Percentiles rank a stretch among this genome's conserved stretches.
Conservation (phyloP, 2,329 filamentous ascomycete species). For the Colletotrichum liaoningense region DNA sequence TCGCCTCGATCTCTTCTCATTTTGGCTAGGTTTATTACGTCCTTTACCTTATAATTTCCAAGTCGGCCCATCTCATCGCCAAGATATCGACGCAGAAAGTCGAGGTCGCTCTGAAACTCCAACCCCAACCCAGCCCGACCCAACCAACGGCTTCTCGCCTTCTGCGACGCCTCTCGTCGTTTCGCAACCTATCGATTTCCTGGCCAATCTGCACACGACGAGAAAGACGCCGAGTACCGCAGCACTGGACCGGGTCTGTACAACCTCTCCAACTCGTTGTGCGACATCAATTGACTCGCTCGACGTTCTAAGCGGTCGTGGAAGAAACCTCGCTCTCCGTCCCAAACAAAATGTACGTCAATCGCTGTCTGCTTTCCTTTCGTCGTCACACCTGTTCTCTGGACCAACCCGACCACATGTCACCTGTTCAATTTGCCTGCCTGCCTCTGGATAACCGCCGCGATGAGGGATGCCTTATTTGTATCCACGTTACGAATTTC, state of each 20-base stretch:
- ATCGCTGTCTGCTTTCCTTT: conserved; percentile 8
- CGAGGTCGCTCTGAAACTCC: conserved; percentile 10
- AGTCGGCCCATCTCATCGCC: not conserved
- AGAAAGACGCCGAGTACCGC: conserved; percentile 34
- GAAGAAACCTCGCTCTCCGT: not conserved
- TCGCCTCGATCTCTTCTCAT: not conserved
- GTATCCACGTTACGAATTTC: not conserved
- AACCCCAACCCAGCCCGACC: conserved; percentile 25
- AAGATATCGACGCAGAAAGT: conserved; percentile 5
- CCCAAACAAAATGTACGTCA: conserved; percentile 13
- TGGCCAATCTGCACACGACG: conserved; percentile 14
- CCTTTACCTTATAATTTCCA: not conserved
- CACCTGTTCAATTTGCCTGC: not conserved
- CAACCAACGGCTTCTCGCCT: conserved; percentile 33
- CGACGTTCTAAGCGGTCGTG: not conserved
- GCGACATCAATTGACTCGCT: conserved; percentile 1
- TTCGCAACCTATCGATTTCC: conserved; percentile 18
- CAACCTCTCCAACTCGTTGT: conserved; percentile 24
- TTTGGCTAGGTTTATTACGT: not conserved
- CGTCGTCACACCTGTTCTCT: not conserved
- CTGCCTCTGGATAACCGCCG: not conserved
- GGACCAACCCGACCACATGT: not conserved
- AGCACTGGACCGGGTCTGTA: conserved; percentile 25
- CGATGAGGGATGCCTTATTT: too few relatives aligned
- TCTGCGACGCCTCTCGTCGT: conserved; percentile 25